Conservation (phyloP, 495 filamentous ascomycete genomes). For the Glarea lozoyensis region DNA sequence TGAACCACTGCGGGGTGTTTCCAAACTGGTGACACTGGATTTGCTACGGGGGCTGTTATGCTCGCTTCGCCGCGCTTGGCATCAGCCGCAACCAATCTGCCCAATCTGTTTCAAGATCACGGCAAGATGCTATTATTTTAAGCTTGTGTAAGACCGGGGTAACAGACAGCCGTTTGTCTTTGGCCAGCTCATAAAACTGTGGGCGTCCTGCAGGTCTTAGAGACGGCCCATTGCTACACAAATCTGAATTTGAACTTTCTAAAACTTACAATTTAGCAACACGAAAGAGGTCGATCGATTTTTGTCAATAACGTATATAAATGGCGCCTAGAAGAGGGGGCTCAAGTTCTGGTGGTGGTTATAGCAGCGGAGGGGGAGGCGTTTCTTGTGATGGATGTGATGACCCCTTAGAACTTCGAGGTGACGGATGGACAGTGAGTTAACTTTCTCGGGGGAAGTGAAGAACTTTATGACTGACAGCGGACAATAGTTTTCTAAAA, state of each 20-base stretch:
- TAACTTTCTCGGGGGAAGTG: background rate
- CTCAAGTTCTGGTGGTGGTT: background rate
- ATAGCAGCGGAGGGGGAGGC: background rate
- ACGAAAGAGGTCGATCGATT: background rate
- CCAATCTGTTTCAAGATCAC: no score
- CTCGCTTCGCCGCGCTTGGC: background rate
- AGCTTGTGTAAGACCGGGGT: background rate
- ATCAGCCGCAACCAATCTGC: background rate
- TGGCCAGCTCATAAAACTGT: background rate
- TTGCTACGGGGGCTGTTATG: no score
- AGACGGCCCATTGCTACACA: background rate
- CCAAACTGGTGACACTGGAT: no score
- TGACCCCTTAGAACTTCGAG: background rate
- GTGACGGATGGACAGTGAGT: background rate
- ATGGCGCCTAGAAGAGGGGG: background rate
- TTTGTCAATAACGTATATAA: background rate
- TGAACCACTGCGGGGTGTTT: no score
- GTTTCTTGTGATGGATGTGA: background rate
- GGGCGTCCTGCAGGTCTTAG: background rate
- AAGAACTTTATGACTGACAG: background rate
- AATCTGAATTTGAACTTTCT: background rate
- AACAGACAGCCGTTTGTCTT: background rate
- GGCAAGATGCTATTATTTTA: background rate
- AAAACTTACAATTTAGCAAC: background rate
- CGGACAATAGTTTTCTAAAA: background rate